phyloP scores from a whole-genome alignment of 805 yeast species.

The Cyberlindnera meyerae region DNA sequence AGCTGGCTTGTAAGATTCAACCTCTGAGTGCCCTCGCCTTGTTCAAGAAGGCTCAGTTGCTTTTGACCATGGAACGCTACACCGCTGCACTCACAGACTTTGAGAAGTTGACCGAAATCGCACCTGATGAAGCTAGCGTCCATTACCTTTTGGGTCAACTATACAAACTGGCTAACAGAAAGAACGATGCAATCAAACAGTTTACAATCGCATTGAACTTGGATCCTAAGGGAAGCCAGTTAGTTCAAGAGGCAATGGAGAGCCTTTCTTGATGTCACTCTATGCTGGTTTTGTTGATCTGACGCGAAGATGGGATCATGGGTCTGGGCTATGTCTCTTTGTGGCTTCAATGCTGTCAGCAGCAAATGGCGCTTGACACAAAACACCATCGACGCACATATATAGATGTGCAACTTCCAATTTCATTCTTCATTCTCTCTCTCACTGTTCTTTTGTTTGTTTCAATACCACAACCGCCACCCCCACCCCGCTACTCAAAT shows the following conservation, averaged over 20 bases:
- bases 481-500: no score
- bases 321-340: neutral
- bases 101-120: constrained; percentile 64
- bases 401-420: neutral
- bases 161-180: constrained; percentile 70
- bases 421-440: neutral
- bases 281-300: neutral
- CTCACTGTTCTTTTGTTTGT: no score
- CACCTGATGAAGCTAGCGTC: constrained; percentile 93
- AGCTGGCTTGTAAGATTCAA: constrained; percentile 76
- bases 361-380: no score
- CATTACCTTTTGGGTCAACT: constrained; percentile 86
- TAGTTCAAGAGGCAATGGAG: constrained; percentile 82
- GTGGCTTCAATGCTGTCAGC: no score
- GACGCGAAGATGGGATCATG: neutral
- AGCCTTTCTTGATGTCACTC: constrained; percentile 17
- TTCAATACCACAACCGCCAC: no score
- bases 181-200: constrained; percentile 73
- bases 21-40: constrained; percentile 82
- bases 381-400: no score
- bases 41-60: constrained; percentile 81
- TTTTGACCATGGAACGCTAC: constrained; percentile 66
- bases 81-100: constrained; percentile 70
- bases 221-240: constrained; percentile 88
- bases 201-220: constrained; percentile 85